These are phyloP conservation scores for Aspergillus sp. DNA, from an alignment of 2,329 filamentous ascomycete species.

Conservation along the genomic window DNA sequence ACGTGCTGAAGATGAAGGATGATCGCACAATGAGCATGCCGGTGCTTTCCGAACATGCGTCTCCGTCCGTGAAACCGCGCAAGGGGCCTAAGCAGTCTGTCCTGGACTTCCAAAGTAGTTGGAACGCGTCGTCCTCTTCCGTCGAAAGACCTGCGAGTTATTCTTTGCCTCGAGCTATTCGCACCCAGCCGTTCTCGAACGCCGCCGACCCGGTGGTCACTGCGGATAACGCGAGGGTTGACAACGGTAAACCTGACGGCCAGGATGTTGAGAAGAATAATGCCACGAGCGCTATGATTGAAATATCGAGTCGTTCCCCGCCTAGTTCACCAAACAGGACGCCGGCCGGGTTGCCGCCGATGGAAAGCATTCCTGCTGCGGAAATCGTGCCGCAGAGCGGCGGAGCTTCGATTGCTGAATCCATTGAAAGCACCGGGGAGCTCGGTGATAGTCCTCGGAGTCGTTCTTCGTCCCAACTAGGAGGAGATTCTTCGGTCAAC, in stretches of 20 bases:
- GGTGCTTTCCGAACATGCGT: constrained; percentile 16
- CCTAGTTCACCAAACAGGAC: constrained; percentile 45
- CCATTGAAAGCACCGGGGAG: constrained; percentile 18
- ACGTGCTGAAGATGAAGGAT: constrained; percentile 23
- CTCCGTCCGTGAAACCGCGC: constrained; percentile 17
- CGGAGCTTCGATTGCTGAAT: constrained; percentile 45
- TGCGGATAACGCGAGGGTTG: constrained; percentile 57
- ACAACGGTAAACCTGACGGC: constrained; percentile 49
- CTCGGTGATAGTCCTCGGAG: constrained; percentile 13
- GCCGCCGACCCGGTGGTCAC: constrained; percentile 57
- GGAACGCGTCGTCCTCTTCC: constrained; percentile 18
- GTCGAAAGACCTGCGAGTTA: constrained; percentile 27
- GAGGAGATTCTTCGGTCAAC: constrained; percentile 14
- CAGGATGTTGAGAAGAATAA: constrained; percentile 50
- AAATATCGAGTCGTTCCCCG: constrained; percentile 54
- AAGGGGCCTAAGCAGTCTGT: constrained; percentile 19
- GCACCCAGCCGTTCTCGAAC: constrained; percentile 54
- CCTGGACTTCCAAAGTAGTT: constrained; percentile 12
- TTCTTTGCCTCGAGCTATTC: constrained; percentile 46
- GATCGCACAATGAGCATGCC: constrained; percentile 27
- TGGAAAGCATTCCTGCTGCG: constrained; percentile 26
- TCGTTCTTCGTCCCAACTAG: constrained; percentile 20
- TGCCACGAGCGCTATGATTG: constrained; percentile 58
- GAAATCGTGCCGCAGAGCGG: constrained; percentile 30
- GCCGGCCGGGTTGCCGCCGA: constrained; percentile 36